Evolutionary conservation across 1,284 basidiomycete genomes (phyloP).

Genomic region (Boletus smithii): DNA sequence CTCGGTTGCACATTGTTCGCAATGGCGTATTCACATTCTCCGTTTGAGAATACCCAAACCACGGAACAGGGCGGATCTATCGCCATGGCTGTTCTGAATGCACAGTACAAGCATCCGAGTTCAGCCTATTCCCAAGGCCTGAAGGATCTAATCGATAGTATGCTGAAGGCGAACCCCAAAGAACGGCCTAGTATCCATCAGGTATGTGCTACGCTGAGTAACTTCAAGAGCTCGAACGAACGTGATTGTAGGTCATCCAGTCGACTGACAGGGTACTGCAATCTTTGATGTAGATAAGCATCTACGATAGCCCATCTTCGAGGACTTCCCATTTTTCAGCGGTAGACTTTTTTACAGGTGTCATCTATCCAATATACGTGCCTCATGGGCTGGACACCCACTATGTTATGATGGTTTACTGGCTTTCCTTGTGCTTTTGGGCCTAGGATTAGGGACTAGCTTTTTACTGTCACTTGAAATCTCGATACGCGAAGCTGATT

Average conservation of each 20-base stretch:
- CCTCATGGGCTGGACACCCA: background rate
- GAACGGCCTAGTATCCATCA: conserved; percentile 82
- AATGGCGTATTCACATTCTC: conserved; percentile 88
- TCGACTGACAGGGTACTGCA: conserved; percentile 64
- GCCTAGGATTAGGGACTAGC: background rate
- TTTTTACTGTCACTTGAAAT: conserved; percentile 5
- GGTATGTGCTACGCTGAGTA: conserved; percentile 43
- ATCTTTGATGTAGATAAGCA: conserved; percentile 43
- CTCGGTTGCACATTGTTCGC: conserved; percentile 91
- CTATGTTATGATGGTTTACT: conserved; percentile 8
- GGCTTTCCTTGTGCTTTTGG: conserved; percentile 2
- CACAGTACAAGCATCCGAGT: conserved; percentile 83
- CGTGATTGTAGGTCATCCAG: conserved; percentile 57
- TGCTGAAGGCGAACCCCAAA: conserved; percentile 78
- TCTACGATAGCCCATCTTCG: background rate
- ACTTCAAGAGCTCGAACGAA: conserved; percentile 5
- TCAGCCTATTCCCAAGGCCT: conserved; percentile 81
- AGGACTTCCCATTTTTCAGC: conserved; percentile 9
- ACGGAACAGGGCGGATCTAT: conserved; percentile 88
- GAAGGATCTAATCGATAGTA: conserved; percentile 75
- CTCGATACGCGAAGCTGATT: conserved; percentile 4
- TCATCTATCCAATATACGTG: conserved; percentile 13
- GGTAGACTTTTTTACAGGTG: conserved; percentile 10
- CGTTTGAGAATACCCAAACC: conserved; percentile 86
- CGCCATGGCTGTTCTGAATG: conserved; percentile 92